Evolutionary conservation across 2,329 filamentous ascomycete species (phyloP), one percentile per base, ranked within the genome.

Genomic region (Claviceps sorghi): DNA sequence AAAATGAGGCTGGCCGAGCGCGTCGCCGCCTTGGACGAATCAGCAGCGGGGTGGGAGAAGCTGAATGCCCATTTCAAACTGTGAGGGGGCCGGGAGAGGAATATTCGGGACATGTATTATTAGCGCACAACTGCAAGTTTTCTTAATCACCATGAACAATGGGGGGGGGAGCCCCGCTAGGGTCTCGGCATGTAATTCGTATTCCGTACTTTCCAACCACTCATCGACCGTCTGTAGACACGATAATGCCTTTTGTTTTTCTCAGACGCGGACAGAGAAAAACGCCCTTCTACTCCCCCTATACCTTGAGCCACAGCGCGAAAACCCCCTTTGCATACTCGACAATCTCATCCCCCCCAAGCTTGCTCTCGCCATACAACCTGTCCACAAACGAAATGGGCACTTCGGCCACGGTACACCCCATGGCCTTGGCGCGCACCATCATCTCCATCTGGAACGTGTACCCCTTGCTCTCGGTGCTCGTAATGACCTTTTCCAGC

Each of bases 401-500:
- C 55, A 95, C 91, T 76, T 98, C 93, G 17, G 87, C 88, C 34
- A 98, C 91, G 40, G 83, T 86, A 73, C 81, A 95, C 1, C 93
- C 91, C 87, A 96, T 90, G 17, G 86, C 87, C 80, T 96, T 96
- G 36, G 93, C 93, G 56, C 90, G 79, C 9, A 97, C 91, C 84
- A 96, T 97, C 82, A 98, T 86, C 77, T 96, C 91, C 93, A 98
- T 98, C 80, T 98, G 93, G 77, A 98, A 98, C 42, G 86, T 91
- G 69, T 97, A 98, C 2, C 93, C 93, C 73, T 97, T 95, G 67
- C 88, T 93, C 76, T 96, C 85, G 9, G 89, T 96, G 69, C 79
- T 88, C 64, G 78, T 75, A 62, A 98, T 96, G 54, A 95, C 88
- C 75, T 88, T 90, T 68, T 95, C 80, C 64, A 98, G 70, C 56